A percentile compares a stretch with the other conserved stretches of the same genome.
These are phyloP conservation scores for Caloboletus inedulis DNA, from an alignment of 1,284 basidiomycete species.

Conservation along the genomic window DNA sequence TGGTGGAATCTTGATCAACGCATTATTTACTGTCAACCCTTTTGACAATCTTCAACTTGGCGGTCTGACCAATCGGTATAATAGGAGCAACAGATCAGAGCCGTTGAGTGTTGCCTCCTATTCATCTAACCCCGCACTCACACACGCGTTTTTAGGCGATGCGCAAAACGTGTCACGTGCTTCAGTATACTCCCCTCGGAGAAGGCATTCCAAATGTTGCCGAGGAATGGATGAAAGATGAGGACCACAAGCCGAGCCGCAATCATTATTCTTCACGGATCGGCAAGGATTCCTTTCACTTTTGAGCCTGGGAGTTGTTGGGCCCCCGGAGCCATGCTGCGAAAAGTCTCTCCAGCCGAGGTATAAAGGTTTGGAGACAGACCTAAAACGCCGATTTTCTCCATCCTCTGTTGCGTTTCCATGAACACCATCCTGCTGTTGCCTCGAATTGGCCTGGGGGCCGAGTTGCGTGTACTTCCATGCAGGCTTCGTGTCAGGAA, in stretches of 20 bases:
- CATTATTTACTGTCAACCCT: not conserved
- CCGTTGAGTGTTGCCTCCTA: not conserved
- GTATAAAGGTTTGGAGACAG: slow-evolving; percentile 14
- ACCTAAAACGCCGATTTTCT: not conserved
- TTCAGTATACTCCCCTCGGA: not conserved
- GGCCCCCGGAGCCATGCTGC: not conserved
- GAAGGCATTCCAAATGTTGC: not conserved
- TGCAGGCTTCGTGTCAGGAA: slow-evolving; percentile 1
- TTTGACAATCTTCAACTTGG: not conserved
- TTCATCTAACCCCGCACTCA: not conserved
- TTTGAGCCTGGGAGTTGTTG: not conserved
- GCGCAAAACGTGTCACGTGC: slow-evolving; percentile 1
- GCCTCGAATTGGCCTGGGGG: slow-evolving; percentile 6
- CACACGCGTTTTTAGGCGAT: not conserved
- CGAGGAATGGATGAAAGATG: slow-evolving; percentile 13
- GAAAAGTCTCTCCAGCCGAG: not conserved
- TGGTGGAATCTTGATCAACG: not conserved
- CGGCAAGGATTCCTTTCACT: not conserved
- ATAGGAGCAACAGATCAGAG: not conserved
- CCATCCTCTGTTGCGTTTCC: not conserved
- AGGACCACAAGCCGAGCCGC: slow-evolving; percentile 2
- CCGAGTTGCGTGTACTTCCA: slow-evolving; percentile 6
- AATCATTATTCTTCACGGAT: not conserved
- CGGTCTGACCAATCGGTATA: not conserved
- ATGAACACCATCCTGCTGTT: slow-evolving; percentile 4